Conservation (phyloP, 768 basidiomycete genomes). For the Porphyrellus cyaneotinctus region DNA sequence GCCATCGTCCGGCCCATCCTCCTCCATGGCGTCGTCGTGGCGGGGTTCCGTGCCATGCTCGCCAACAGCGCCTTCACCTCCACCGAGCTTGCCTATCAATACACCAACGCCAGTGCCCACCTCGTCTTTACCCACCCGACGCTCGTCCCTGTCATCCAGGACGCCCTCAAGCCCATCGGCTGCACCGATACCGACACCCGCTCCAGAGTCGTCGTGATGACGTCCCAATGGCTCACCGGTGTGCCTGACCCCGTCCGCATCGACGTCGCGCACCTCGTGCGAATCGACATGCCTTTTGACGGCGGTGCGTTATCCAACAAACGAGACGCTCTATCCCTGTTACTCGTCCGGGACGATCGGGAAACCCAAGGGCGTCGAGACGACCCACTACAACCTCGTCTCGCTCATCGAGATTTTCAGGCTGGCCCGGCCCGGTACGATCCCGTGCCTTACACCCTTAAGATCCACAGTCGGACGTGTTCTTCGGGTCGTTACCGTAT, state of each 20-base stretch:
- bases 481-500: constrained; percentile 64
- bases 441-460: constrained; percentile 21
- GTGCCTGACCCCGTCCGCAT: constrained; percentile 28
- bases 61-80: constrained; percentile 71
- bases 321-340: constrained; percentile 63
- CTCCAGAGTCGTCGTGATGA: constrained; percentile 54
- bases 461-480: constrained; percentile 35
- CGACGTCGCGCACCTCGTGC: constrained; percentile 35
- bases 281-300: constrained; percentile 48
- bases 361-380: constrained; percentile 70
- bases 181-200: constrained; percentile 45
- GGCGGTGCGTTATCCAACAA: constrained; percentile 44
- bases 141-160: constrained; percentile 48
- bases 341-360: constrained; percentile 73
- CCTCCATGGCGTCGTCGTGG: constrained; percentile 48
- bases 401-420: constrained; percentile 51
- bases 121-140: constrained; percentile 64
- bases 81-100: constrained; percentile 68
- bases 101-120: constrained; percentile 59
- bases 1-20: constrained; percentile 52
- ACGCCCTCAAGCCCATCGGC: constrained; percentile 53
- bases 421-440: constrained; percentile 40
- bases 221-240: constrained; percentile 41
- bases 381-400: constrained; percentile 66
- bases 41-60: constrained; percentile 63